phyloP scores from a whole-genome alignment of 1,139 yeast genomes.

The Debaryomyces udenii region DNA sequence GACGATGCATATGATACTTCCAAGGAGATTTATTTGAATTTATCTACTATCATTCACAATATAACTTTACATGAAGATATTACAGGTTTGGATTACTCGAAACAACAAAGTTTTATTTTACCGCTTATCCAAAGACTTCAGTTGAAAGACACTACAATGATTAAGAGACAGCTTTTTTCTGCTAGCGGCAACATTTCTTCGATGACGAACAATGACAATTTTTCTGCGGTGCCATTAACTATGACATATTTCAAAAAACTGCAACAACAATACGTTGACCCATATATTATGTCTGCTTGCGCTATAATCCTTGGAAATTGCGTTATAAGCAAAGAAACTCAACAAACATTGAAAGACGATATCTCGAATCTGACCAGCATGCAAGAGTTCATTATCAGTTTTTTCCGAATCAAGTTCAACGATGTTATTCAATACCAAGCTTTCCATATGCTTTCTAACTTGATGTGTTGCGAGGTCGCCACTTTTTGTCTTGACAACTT shows the following conservation, averaged over 20 bases:
- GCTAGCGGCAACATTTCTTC: slow-evolving; percentile 41
- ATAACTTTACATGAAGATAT: slow-evolving; percentile 24
- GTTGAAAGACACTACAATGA: slow-evolving; percentile 14
- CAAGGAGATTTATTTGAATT: slow-evolving; percentile 17
- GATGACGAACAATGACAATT: slow-evolving; percentile 26
- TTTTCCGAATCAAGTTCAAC: slow-evolving; percentile 27
- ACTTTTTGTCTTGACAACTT: neutral
- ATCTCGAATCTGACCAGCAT: slow-evolving; percentile 17
- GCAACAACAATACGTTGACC: slow-evolving; percentile 17
- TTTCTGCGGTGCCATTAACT: slow-evolving; percentile 16
- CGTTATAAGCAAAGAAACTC: slow-evolving; percentile 25
- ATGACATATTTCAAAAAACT: slow-evolving; percentile 11
- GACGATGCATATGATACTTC: slow-evolving; percentile 15
- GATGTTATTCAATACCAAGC: slow-evolving; percentile 47
- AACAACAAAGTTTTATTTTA: slow-evolving; percentile 13
- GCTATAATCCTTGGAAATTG: slow-evolving; percentile 42
- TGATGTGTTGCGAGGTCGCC: slow-evolving; percentile 24
- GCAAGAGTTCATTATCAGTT: slow-evolving; percentile 21
- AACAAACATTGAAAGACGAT: slow-evolving; percentile 17
- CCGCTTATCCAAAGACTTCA: slow-evolving; percentile 13
- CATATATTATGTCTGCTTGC: slow-evolving; percentile 33
- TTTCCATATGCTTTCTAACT: slow-evolving; percentile 39
- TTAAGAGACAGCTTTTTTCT: slow-evolving; percentile 38
- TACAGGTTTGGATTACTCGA: slow-evolving; percentile 13
- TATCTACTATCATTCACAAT: slow-evolving; percentile 21